A percentile compares a stretch with the other conserved stretches of the same genome.
These are phyloP conservation scores for Plasmodium billcollinsi DNA, from an alignment of 169 alveolate genomes.

Conservation along the genomic window DNA sequence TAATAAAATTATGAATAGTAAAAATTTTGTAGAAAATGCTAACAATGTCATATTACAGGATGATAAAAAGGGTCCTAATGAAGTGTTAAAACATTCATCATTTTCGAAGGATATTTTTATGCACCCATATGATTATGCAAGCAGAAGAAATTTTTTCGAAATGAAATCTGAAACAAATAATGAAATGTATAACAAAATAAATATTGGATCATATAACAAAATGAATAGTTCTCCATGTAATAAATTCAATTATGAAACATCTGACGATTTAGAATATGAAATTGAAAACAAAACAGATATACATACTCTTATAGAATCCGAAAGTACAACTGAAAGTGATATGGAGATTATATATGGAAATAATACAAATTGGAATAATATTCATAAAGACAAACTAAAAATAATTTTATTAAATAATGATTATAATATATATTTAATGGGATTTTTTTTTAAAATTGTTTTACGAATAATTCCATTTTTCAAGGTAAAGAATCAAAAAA, in stretches of 20 bases:
- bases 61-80: slow-evolving; percentile 8
- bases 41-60: slow-evolving; percentile 8
- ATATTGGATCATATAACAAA: neutral
- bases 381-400: slow-evolving; percentile 26
- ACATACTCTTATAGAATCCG: slow-evolving; percentile 35
- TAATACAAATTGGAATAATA: neutral
- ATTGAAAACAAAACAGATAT: slow-evolving; percentile 28
- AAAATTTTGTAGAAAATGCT: slow-evolving; percentile 7
- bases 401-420: slow-evolving; percentile 60
- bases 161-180: slow-evolving; percentile 2
- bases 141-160: slow-evolving; percentile 34
- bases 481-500: slow-evolving; percentile 19
- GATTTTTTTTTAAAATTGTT: slow-evolving; percentile 63
- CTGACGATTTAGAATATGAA: slow-evolving; percentile 39
- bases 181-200: neutral
- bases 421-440: slow-evolving; percentile 43
- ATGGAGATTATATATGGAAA: slow-evolving; percentile 6
- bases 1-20: slow-evolving; percentile 1
- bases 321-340: slow-evolving; percentile 33
- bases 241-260: slow-evolving; percentile 10
- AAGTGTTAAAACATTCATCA: neutral
- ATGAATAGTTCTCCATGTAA: neutral
- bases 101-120: slow-evolving; percentile 24
- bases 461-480: slow-evolving; percentile 71
- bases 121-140: neutral